Evolutionary conservation across 2,329 filamentous ascomycete species (phyloP), one percentile per base, ranked within the genome.

Genomic region (Paracamarosporium sp.): DNA sequence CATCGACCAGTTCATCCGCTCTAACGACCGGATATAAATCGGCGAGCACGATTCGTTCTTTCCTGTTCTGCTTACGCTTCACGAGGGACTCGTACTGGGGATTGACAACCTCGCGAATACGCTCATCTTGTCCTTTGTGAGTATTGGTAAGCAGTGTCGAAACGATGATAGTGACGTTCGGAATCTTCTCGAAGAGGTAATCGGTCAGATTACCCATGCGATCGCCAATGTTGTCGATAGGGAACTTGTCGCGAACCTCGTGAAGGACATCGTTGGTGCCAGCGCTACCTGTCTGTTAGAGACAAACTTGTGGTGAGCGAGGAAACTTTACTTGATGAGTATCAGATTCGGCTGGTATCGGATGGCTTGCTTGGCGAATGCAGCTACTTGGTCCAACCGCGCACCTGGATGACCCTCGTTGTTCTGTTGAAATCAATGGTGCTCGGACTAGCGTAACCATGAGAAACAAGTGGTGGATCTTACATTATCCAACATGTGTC

Each of bases 31-130:
- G 25, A 25, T 48, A 52, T 36, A 57, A 33, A 20, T 53, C 55
- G n/a, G 55, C 55, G 25, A 57, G 48, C 5, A 43, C 43, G 22
- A 57, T 57, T 12, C 55, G 55, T 24, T 52, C 41, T 22, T 31
- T 24, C 13, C 40, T 31, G 15, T 48, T 17, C n/a, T 50, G 48
- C 24, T 33, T 25, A 4, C 15, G 12, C 25, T 44, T 40, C 12
- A 53, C 55, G 5, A 57, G 28, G 20, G 11, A 25, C 13, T 50
- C 31, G 30, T 53, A 53, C 22, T 53, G 48, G 1, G 55, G 55
- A n/a, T 57, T 57, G 33, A 56, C 40, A 11, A 48, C 30, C 2
- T 33, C 24, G 3, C 31, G 30, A 24, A 48, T 51, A 9, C 50
- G 43, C 4, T 20, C 13, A 20, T 53, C 35, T 30, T 13, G 38